These are phyloP conservation scores for Rhodotorula mucilaginosa DNA, from an alignment of 1,284 basidiomycete species.

Conservation along the genomic window DNA sequence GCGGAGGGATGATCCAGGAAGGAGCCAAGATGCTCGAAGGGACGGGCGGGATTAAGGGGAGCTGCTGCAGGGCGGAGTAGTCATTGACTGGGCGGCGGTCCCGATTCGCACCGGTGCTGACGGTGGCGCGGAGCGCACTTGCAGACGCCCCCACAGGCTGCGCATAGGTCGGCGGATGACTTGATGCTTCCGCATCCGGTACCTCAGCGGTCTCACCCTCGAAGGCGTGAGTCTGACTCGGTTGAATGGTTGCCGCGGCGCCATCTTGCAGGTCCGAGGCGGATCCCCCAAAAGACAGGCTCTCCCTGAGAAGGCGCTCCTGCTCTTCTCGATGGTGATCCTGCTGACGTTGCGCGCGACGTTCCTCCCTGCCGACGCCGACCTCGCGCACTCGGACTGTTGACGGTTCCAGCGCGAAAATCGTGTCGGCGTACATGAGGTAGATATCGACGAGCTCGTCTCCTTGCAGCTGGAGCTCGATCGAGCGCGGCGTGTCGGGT, in stretches of 20 bases:
- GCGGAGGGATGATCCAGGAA: constrained; percentile 81
- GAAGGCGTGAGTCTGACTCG: no score
- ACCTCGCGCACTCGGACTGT: constrained; percentile 87
- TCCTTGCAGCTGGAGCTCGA: constrained; percentile 80
- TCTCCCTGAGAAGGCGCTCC: not conserved
- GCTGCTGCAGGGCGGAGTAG: constrained; percentile 83
- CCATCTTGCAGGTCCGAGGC: no score
- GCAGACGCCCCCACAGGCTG: no score
- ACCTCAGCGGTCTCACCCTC: no score
- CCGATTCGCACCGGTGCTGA: no score
- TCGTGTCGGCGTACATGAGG: constrained; percentile 79
- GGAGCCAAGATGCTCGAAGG: constrained; percentile 79
- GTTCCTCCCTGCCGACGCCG: constrained; percentile 76
- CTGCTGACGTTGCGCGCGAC: constrained; percentile 70
- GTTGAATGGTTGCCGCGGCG: no score
- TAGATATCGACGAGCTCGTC: constrained; percentile 73
- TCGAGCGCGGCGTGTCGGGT: constrained; percentile 75
- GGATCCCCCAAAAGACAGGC: no score
- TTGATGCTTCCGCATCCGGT: no score
- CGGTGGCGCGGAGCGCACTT: no score
- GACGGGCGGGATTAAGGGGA: constrained; percentile 74
- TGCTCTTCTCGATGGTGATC: constrained; percentile 53
- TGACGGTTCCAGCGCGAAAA: constrained; percentile 81
- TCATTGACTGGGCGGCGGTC: not conserved
- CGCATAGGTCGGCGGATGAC: no score